Base-by-base conservation (phyloP, 495 filamentous ascomycete genomes). In the Parathielavia appendiculata region DNA sequence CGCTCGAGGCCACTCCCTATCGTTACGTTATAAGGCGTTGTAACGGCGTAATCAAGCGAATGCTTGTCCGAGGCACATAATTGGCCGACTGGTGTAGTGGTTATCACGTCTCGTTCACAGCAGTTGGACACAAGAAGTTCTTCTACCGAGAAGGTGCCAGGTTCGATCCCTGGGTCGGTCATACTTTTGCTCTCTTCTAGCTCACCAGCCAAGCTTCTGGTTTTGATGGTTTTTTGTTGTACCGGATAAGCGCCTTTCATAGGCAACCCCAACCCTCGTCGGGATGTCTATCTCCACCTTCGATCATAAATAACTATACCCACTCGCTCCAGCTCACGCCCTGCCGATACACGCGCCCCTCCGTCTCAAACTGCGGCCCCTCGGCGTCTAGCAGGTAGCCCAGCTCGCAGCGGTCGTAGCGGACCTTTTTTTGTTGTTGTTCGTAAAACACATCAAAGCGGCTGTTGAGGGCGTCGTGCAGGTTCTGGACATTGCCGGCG, bases 321-420 rank as follows among this genome's bases (percentile, higher is more conserved):
- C 69, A 72, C 58, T 72, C 62, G 43, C 64, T 56, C 66, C 69
- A 72, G 14, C 63, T 32, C 0, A 50, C 50, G 1, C 68, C 68
- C 14, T 64, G 48, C 4, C 69, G 56, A 56, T 66, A 70, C 0
- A 69, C 68, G 20, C 66, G 26, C 38, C 63, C 64, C 17, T 71
- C 66, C 20, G 45, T 61, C 55, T 71, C 63, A 43, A 75, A 76
- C 65, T 84, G 82, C 7, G 82, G 81, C 0, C 85, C 85, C 63
- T 88, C 85, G 0, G 81, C 78, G 48, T 81, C 82, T 0, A 81
- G 38, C 13, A 88, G 70, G 51, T 86, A 84, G 10, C 85, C 85
- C 38, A 66, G 53, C 66, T 84, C 85, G 59, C 85, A 88, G 38
- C 78, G 76, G 40, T 74, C 69, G 59, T 79, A 88, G 8, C 72